These are phyloP conservation scores for Geranomyces variabilis DNA, from an alignment of 192 early-diverging fungal genomes.

Conservation along the genomic window DNA sequence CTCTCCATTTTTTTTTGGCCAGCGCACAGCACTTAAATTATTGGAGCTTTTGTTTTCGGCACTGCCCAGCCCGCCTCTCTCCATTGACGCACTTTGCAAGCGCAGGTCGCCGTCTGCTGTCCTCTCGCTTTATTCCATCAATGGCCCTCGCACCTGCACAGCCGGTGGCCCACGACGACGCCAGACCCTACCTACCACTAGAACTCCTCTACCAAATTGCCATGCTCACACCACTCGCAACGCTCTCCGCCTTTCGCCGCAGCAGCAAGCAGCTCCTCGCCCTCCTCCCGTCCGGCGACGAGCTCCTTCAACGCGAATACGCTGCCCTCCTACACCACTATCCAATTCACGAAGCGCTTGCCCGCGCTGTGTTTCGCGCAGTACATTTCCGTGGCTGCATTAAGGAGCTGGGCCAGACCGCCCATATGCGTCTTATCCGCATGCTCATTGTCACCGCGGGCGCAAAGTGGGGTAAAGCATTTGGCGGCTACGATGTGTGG, in stretches of 20 bases:
- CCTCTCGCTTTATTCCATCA: no score
- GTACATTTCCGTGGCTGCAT: not conserved
- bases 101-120: no score
- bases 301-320: slow-evolving; percentile 1
- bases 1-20: not conserved
- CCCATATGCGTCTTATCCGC: slow-evolving; percentile 2
- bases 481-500: not conserved
- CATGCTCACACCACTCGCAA: slow-evolving; percentile 4
- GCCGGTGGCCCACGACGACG: not conserved
- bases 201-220: slow-evolving; percentile 20
- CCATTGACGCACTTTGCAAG: no score
- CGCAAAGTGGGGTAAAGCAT: slow-evolving; percentile 7
- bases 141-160: no score
- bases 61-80: no score
- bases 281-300: not conserved
- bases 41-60: no score
- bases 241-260: slow-evolving; percentile 1
- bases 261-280: not conserved
- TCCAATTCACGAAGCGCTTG: not conserved
- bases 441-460: not conserved
- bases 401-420: not conserved
- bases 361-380: not conserved
- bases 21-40: not conserved
- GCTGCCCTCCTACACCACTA: not conserved
- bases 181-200: slow-evolving; percentile 2